Conservation (phyloP, 176 grass and related monocot species). For the Poa pratensis region DNA sequence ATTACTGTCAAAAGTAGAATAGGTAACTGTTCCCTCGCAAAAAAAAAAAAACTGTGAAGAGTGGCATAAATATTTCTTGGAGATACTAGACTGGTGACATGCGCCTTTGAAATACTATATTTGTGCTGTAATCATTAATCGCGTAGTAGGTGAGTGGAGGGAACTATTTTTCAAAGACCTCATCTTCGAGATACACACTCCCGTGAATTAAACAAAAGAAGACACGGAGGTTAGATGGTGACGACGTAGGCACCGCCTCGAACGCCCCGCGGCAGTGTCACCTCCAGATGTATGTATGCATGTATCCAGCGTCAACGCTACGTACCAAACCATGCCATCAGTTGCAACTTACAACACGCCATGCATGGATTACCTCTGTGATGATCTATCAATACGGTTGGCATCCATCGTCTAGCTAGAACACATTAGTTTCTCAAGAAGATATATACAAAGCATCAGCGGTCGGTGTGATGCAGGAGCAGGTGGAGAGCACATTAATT, state of each 20-base stretch:
- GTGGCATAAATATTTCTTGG: neutral
- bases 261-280: neutral
- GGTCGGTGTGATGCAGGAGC: neutral
- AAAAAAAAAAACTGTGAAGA: neutral
- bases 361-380: too few relatives aligned
- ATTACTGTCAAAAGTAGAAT: too few relatives aligned
- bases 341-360: too few relatives aligned
- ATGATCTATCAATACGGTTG: neutral
- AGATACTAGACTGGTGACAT: neutral
- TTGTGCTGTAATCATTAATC: neutral
- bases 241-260: neutral
- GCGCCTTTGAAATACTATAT: neutral
- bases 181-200: neutral
- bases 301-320: too few relatives aligned
- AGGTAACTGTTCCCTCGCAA: too few relatives aligned
- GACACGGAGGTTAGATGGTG: neutral
- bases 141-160: neutral
- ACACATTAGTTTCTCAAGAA: neutral
- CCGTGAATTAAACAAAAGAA: neutral
- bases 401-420: neutral
- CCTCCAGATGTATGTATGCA: too few relatives aligned
- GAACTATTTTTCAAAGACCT: slow-evolving; percentile 10
- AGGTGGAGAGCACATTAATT: neutral
- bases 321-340: too few relatives aligned
- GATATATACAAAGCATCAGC: neutral